These are phyloP conservation scores for Gnomoniopsis sp. DNA, from an alignment of 2,329 filamentous ascomycete genomes.

Conservation along the genomic window DNA sequence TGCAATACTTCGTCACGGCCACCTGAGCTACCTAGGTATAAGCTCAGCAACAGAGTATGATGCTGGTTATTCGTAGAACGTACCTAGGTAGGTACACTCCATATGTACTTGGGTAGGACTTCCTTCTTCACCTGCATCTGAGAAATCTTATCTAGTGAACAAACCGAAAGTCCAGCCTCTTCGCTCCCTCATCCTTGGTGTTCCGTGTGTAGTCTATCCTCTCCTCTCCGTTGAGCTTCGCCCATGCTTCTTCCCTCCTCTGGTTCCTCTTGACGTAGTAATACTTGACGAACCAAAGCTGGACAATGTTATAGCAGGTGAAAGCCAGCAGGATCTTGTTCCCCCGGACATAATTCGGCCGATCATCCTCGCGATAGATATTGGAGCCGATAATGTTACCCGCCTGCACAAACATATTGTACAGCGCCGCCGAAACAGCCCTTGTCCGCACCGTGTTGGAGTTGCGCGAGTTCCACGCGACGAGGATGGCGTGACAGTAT, in stretches of 20 bases:
- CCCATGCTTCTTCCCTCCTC: conserved; percentile 40
- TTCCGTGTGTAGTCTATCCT: conserved; percentile 44
- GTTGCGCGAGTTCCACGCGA: conserved; percentile 45
- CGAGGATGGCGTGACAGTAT: conserved; percentile 45
- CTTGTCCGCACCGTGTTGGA: conserved; percentile 46
- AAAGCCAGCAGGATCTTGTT: conserved; percentile 49
- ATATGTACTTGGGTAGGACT: too few species aligned
- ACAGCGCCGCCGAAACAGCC: conserved; percentile 44
- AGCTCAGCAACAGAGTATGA: too few species aligned
- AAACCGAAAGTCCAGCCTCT: conserved; percentile 54
- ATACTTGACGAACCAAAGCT: conserved; percentile 41
- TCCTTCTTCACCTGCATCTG: too few species aligned
- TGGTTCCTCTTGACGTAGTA: conserved; percentile 48
- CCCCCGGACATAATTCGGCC: conserved; percentile 47
- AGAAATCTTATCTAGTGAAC: conserved; percentile 34
- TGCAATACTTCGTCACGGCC: too few species aligned
- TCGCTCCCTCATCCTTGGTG: conserved; percentile 49
- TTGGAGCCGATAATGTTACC: conserved; percentile 41
- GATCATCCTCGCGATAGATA: conserved; percentile 54
- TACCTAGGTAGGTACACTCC: too few species aligned
- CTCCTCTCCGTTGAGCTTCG: conserved; percentile 40
- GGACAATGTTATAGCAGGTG: conserved; percentile 41
- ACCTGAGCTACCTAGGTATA: too few species aligned
- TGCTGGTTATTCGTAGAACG: too few species aligned
- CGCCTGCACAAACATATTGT: conserved; percentile 47